Conservation (phyloP, 768 basidiomycete species). For the Trametes meyenii region DNA sequence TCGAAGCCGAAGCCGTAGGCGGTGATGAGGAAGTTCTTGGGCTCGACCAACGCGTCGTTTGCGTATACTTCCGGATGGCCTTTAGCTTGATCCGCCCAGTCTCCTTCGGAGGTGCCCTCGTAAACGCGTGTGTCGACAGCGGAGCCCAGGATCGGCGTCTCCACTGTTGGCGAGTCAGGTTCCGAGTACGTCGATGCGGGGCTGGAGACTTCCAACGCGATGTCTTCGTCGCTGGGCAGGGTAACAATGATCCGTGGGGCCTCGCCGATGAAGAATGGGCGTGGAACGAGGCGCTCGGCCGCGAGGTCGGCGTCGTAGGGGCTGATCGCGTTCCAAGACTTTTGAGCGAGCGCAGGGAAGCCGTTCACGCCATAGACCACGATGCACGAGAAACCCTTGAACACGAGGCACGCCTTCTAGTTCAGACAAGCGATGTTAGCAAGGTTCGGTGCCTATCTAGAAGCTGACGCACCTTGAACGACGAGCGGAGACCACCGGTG, state of each 20-base stretch:
- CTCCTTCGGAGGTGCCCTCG: background rate
- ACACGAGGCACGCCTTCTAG: too few relatives aligned
- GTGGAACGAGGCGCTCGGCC: background rate
- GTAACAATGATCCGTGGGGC: background rate
- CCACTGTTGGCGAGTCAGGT: conserved; percentile 5
- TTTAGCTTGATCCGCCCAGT: background rate
- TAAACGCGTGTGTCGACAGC: background rate
- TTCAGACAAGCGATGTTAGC: too few relatives aligned
- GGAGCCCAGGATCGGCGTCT: conserved; percentile 1
- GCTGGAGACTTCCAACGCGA: background rate
- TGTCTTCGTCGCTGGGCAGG: background rate
- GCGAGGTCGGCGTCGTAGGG: background rate
- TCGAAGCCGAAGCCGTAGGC: too few relatives aligned
- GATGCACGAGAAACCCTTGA: too few relatives aligned
- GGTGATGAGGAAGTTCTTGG: background rate
- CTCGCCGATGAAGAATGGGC: background rate
- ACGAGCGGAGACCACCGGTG: too few relatives aligned
- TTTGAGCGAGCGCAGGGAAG: too few relatives aligned
- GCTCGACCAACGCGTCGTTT: background rate
- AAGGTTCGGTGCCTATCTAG: too few relatives aligned
- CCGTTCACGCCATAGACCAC: too few relatives aligned
- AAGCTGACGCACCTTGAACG: too few relatives aligned
- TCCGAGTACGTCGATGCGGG: background rate
- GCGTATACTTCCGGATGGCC: background rate
- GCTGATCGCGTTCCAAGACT: background rate